Evolutionary conservation across 176 grass and related monocot genomes (phyloP).

Genomic region (Eragrostis nindensis): DNA sequence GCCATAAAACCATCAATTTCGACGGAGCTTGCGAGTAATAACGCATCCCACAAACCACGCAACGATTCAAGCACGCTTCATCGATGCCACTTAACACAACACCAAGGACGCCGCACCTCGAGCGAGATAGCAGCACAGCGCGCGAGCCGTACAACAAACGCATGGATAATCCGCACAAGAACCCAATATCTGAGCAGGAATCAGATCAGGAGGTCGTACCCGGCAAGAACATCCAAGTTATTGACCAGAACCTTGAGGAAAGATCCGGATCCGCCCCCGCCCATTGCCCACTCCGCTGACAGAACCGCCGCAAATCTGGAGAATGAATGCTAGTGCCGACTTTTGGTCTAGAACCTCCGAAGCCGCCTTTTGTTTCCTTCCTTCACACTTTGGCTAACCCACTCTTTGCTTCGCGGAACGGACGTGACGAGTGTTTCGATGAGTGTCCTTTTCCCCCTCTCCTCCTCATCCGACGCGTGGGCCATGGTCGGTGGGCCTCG

Average conservation of each 20-base stretch:
- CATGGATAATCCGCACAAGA: not conserved
- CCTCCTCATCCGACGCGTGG: not conserved
- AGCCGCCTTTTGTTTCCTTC: not conserved
- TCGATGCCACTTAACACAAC: not conserved
- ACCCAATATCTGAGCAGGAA: not conserved
- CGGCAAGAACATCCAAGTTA: constrained; percentile 88
- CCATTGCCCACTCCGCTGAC: constrained; percentile 46
- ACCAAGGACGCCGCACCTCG: not conserved
- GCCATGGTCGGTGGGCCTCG: not conserved
- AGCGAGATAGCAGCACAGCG: not conserved
- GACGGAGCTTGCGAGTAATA: not conserved
- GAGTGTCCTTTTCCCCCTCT: not conserved
- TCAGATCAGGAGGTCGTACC: constrained; percentile 58
- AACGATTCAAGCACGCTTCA: not conserved
- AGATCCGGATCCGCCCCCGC: constrained; percentile 84
- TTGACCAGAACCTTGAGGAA: constrained; percentile 87
- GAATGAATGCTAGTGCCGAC: not conserved
- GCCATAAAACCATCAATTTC: not conserved
- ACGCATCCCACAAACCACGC: not conserved
- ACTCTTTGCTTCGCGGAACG: not conserved
- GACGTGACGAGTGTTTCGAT: not conserved
- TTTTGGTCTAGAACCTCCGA: constrained; percentile 24
- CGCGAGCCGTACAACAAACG: constrained; percentile 19
- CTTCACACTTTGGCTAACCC: constrained; percentile 11
- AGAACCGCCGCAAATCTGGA: constrained; percentile 22